A percentile compares a stretch with the other conserved stretches of the same genome.
These are phyloP conservation scores for Sclerotinia spermophila DNA, from an alignment of 2,329 filamentous ascomycete species.

Conservation along the genomic window DNA sequence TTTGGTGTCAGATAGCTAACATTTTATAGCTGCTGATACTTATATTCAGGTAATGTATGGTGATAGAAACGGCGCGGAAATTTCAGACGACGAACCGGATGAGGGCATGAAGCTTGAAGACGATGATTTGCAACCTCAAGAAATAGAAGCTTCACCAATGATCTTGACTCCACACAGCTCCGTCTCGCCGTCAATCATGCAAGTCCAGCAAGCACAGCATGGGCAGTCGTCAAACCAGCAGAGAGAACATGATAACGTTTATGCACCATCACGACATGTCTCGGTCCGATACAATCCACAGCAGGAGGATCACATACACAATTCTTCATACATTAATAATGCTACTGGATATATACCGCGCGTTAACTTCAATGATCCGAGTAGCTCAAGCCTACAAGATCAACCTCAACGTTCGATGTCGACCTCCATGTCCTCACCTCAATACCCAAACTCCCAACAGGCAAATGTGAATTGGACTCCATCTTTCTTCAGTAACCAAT, in stretches of 20 bases:
- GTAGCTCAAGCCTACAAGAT: constrained; percentile 25
- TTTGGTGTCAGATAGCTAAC: neutral
- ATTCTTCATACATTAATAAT: constrained; percentile 9
- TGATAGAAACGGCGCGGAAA: constrained; percentile 21
- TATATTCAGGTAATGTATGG: constrained; percentile 28
- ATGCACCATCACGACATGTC: constrained; percentile 11
- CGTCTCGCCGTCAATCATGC: constrained; percentile 8
- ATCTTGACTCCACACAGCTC: constrained; percentile 17
- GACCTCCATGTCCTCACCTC: constrained; percentile 23
- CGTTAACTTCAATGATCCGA: constrained; percentile 22
- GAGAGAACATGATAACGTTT: constrained; percentile 20
- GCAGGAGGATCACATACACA: constrained; percentile 3
- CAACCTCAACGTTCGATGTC: constrained; percentile 21
- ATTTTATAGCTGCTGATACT: constrained; percentile 23
- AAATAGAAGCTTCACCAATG: constrained; percentile 26
- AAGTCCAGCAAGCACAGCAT: constrained; percentile 15
- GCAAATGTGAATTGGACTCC: constrained; percentile 4
- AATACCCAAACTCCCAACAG: constrained; percentile 22
- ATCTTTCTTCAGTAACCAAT: constrained; percentile 21
- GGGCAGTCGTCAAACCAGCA: constrained; percentile 16
- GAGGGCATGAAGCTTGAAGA: constrained; percentile 27
- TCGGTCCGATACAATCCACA: constrained; percentile 5
- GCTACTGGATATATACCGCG: neutral
- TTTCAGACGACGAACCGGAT: constrained; percentile 28
- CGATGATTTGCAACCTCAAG: constrained; percentile 28